Conservation (phyloP, 2,329 filamentous ascomycete genomes). For the Ascomycota sp. region DNA sequence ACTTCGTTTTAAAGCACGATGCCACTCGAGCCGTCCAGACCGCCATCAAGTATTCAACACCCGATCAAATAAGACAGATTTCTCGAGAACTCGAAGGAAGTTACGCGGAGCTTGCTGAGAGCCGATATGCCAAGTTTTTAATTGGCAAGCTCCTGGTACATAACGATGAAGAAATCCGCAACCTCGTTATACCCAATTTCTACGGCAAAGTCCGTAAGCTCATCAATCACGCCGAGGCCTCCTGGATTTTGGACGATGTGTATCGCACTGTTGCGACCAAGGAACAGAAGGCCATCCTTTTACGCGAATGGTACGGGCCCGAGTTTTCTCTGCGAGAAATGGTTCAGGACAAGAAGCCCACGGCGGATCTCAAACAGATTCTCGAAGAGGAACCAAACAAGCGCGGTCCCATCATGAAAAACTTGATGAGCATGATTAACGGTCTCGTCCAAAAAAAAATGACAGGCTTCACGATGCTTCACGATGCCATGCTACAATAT, state of each 20-base stretch:
- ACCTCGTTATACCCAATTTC: conserved; percentile 83
- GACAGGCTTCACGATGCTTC: conserved; percentile 91
- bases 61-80: conserved; percentile 69
- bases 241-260: conserved; percentile 94
- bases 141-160: conserved; percentile 93
- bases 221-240: conserved; percentile 89
- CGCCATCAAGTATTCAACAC: conserved; percentile 83
- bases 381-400: conserved; percentile 66
- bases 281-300: conserved; percentile 64
- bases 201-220: conserved; percentile 82
- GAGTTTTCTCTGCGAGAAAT: conserved; percentile 69
- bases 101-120: conserved; percentile 73
- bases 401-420: conserved; percentile 67
- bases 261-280: conserved; percentile 76
- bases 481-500: conserved; percentile 96
- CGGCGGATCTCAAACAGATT: conserved; percentile 53
- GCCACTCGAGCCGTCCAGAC: conserved; percentile 93
- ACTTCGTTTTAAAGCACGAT: conserved; percentile 97
- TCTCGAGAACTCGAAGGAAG: conserved; percentile 69
- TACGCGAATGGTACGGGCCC: conserved; percentile 90
- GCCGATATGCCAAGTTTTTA: conserved; percentile 91
- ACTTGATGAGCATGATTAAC: conserved; percentile 73
- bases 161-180: conserved; percentile 67
- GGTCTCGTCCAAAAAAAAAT: conserved; percentile 88
- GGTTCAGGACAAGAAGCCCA: conserved; percentile 30